Evolutionary conservation across 805 yeast genomes (phyloP), one percentile per base, ranked within the genome.

Genomic region (Teunomyces aglyptinius): DNA sequence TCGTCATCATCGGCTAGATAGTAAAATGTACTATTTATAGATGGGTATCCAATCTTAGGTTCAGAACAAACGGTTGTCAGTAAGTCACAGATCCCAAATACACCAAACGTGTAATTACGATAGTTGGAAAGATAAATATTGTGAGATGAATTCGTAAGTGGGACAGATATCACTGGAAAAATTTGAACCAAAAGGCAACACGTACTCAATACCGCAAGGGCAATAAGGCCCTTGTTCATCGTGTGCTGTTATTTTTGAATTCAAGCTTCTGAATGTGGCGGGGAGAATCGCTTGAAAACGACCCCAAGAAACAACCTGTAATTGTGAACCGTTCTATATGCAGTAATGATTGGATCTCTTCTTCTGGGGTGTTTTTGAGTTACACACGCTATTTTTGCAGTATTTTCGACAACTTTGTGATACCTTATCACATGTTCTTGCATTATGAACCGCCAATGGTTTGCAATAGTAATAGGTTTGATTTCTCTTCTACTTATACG

Each of bases 81-180:
- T 15, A 53, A 42, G 48, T 68, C 66, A 51, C 77, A 73, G 34
- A 71, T 51, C 2, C 77, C 77, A 54, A 71, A 68, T n/a, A 73
- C 76, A 1, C 77, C 77, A 56, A 64, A 73, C n/a, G 67, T 58
- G 39, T 60, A 52, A 49, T 67, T 61, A 32, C 58, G 56, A 47
- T 58, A 68, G 22, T 55, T 55, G 15, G 75, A 66, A 18, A 73
- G 55, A 44, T 59, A 60, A 29, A 73, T 50, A 13, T 51, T 49
- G 41, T 59, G 57, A 36, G 49, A 48, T 3, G 59, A 55, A 7
- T 45, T 41, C 5, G 53, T 48, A n/a, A 73, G 46, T 5, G 77
- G 77, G 10, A 73, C 77, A 7, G 75, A 64, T 20, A 73, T 61
- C 31, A 72, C 68, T 27, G 73, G 70, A 13, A 73, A 59, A 11